phyloP scores from a whole-genome alignment of 441 rosid genomes.

The Pelargonium citronellum region DNA sequence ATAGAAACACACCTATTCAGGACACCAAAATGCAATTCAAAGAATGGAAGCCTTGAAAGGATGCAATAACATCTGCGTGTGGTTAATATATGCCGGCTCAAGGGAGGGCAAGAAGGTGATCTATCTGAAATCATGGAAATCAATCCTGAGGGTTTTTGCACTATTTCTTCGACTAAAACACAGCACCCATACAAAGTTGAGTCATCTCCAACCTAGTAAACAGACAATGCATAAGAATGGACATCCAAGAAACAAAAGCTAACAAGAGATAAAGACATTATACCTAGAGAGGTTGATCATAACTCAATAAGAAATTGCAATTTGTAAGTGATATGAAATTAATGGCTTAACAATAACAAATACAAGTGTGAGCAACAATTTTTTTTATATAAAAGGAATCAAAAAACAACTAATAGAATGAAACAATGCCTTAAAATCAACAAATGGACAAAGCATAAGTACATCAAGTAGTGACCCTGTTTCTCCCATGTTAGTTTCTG shows the following conservation, averaged over 20 bases:
- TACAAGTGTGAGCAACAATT: neutral
- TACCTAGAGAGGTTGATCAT: neutral
- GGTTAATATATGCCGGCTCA: conserved; percentile 69
- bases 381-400: no score
- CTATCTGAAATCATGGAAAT: conserved; percentile 68
- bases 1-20: conserved; percentile 53
- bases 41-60: conserved; percentile 88
- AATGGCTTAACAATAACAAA: neutral
- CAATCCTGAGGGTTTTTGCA: conserved; percentile 88
- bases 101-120: conserved; percentile 49
- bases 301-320: neutral
- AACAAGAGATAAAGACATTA: neutral
- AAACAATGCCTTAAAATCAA: neutral
- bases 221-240: conserved; percentile 14
- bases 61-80: conserved; percentile 95
- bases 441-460: neutral
- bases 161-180: conserved; percentile 77
- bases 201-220: conserved; percentile 74
- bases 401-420: neutral
- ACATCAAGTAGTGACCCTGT: no score
- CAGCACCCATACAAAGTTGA: conserved; percentile 95
- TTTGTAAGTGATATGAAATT: neutral
- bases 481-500: neutral
- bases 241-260: conserved; percentile 13
- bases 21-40: conserved; percentile 86